Evolutionary conservation across 2,329 filamentous ascomycete genomes (phyloP), one percentile per base, ranked within the genome.

Genomic region (Epichloe festucae): DNA sequence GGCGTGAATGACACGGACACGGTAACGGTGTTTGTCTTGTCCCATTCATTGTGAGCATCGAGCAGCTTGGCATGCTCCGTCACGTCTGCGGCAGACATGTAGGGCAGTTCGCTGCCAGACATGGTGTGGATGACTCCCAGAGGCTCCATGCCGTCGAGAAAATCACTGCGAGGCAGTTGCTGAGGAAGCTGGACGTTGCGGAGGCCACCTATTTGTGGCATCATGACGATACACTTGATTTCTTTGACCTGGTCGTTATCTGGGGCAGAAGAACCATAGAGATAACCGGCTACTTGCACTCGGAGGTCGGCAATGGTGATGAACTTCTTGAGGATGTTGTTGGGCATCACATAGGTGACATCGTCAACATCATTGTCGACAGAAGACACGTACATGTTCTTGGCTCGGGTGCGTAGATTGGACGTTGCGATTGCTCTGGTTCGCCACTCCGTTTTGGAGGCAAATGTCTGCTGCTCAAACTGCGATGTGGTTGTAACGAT

Each of bases 241-340:
- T 98, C 94, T 77, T 97, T 98, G 68, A 98, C 87, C 63, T 95
- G 88, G 58, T 91, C 86, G 63, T 97, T 96, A 70, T 97, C 93
- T 6, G 87, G 84, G 3, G 93, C 90, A 1, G 91, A 95, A 46
- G 82, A 82, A 58, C 93, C 93, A 65, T 98, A 98, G 0, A 98
- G 78, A 66, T 95, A 98, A 1, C 90, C 93, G 15, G 91, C 90
- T 48, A 98, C 90, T 69, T 98, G 93, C 14, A 97, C 90, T 46
- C 94, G 87, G 52, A 98, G 79, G 72, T 98, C 93, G 46, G 93
- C 86, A 63, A 98, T 94, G 23, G 88, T 93, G 71, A 98, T 97
- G 75, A 98, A 98, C 57, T 89, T 87, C 77, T 95, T 96, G 62
- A 98, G 78, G 47, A 98, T 85, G 67, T 98, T 98, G 79, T 97